Evolutionary conservation across 306 rosid species (phyloP).

Genomic region (Pueraria montana): DNA sequence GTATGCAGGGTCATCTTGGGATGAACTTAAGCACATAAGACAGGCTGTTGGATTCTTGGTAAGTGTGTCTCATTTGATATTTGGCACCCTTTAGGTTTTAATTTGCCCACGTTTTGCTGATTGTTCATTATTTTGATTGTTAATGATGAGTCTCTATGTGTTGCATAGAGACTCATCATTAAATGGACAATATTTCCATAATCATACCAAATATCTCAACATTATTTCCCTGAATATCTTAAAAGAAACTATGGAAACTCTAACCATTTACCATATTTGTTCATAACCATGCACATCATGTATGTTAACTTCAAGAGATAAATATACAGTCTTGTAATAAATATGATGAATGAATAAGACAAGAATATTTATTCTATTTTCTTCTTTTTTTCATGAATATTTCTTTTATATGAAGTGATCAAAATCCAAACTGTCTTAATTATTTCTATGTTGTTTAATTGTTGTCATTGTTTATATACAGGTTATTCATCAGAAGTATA

Average conservation of each 20-base stretch:
- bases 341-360: constrained; percentile 16
- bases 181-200: not conserved
- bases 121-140: constrained; percentile 11
- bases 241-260: not conserved
- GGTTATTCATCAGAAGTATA: constrained; percentile 97
- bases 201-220: not conserved
- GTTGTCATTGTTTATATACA: constrained; percentile 50
- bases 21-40: constrained; percentile 90
- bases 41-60: constrained; percentile 96
- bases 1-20: constrained; percentile 94
- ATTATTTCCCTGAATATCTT: not conserved
- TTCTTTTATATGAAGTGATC: constrained; percentile 28
- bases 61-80: constrained; percentile 42
- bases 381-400: not conserved
- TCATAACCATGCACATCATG: not conserved
- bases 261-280: not conserved
- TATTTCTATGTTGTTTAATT: constrained; percentile 33
- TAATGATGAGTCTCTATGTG: not conserved
- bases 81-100: not conserved
- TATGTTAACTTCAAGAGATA: constrained; percentile 14
- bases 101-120: not conserved
- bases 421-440: constrained; percentile 19
- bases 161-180: too few species aligned
- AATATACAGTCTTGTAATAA: not conserved
- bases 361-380: constrained; percentile 23